Percentiles rank a stretch among this genome's conserved stretches.
phyloP scores from a whole-genome alignment of 1,284 basidiomycete species.

The Microbotryomycetes sp. region DNA sequence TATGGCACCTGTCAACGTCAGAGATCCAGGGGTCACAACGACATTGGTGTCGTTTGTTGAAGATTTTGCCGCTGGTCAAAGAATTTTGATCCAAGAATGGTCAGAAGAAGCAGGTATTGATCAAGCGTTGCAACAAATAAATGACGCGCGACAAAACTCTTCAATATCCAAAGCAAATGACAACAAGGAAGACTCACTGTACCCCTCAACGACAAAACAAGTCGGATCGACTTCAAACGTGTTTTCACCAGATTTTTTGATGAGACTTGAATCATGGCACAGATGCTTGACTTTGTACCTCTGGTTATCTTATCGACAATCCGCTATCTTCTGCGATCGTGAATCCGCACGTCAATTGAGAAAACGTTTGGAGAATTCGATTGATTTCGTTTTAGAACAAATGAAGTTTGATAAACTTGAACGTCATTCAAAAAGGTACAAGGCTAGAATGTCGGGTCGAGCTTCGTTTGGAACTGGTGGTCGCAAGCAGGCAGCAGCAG shows the following conservation, averaged over 20 bases:
- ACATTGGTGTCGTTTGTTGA: slow-evolving; percentile 44
- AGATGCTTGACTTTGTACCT: slow-evolving; percentile 74
- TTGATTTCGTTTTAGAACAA: slow-evolving; percentile 39
- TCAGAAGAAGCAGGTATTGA: slow-evolving; percentile 47
- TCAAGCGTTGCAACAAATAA: slow-evolving; percentile 44
- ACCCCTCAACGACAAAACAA: background rate
- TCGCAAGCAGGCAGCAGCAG: too few species aligned
- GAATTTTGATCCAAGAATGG: slow-evolving; percentile 44
- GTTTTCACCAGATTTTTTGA: slow-evolving; percentile 3
- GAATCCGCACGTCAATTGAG: slow-evolving; percentile 45
- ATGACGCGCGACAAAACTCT: slow-evolving; percentile 20
- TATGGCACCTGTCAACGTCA: slow-evolving; percentile 45
- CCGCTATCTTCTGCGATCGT: slow-evolving; percentile 62
- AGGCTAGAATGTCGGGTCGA: slow-evolving; percentile 5
- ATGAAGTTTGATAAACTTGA: slow-evolving; percentile 37
- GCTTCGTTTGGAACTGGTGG: too few species aligned
- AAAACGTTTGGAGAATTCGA: slow-evolving; percentile 27
- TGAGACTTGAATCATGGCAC: slow-evolving; percentile 70
- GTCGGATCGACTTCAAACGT: background rate
- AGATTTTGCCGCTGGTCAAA: slow-evolving; percentile 42
- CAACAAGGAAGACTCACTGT: background rate
- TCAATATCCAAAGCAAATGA: background rate
- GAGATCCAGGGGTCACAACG: slow-evolving; percentile 45
- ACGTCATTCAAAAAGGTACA: slow-evolving; percentile 12
- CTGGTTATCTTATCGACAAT: slow-evolving; percentile 77